Evolutionary conservation across 2,329 filamentous ascomycete genomes (phyloP), one percentile per base, ranked within the genome.

Genomic region (Aspergillus felis): DNA sequence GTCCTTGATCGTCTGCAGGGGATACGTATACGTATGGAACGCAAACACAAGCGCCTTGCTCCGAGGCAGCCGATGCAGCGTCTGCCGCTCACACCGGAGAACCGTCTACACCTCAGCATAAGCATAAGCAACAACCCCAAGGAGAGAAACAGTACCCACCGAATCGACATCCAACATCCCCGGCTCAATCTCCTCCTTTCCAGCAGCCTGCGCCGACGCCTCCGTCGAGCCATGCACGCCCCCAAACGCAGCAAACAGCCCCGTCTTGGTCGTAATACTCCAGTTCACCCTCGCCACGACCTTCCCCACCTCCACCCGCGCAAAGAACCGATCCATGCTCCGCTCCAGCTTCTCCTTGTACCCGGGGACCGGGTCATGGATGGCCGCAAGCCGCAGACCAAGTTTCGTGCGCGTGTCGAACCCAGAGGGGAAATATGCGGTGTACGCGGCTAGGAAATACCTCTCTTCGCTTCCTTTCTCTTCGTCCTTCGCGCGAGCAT

Each of bases 21-120:
- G 77, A 68, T 87, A 87, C 57, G 79, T 72, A 68, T 86, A 87
- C 17, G 85, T 87, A 70, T 87, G 85, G 68, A 87, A 84, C 0
- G 76, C 78, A 71, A 88, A 88, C 0, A 87, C 78, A 22, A 87
- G 51, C 7, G 83, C 84, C 53, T 76, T 74, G 0, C 77, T 81
- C 50, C 71, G 61, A 3, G 83, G 83, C 27, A 88, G 68, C 1
- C 85, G 78, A 72, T 87, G 84, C 35, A 88, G 68, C 0, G 83
- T 85, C 74, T 88, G 85, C 32, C 84, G 74, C 69, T 88, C 85
- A 61, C 78, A 82, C 3, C 85, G 75, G 24, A 88, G 54, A 42
- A 76, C 70, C 0, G 78, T 80, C 77, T 77, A 59, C 46, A 24
- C 24, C 42, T n/a, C 17, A 20, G 71, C 44, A 12, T 29, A 12